A percentile compares a stretch with the other conserved stretches of the same genome.
Conservation (phyloP, 129 eudicot genomes). For the Rutidosis leptorrhynchoides region DNA sequence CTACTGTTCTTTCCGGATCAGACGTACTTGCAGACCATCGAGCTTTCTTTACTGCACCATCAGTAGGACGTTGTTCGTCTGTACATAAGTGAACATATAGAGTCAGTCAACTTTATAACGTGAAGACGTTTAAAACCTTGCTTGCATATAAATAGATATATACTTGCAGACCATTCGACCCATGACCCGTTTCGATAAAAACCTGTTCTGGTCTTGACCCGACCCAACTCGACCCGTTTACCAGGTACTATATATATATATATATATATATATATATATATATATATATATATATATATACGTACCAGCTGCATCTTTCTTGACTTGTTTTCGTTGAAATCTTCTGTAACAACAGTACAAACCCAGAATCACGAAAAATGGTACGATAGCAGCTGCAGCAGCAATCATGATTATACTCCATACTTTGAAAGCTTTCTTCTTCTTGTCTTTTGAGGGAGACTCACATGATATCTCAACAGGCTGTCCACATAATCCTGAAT, state of each 20-base stretch:
- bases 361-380: constrained; percentile 33
- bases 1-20: constrained; percentile 43
- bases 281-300: background rate
- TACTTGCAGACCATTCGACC: no score
- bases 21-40: constrained; percentile 49
- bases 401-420: constrained; percentile 58
- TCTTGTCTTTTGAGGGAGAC: constrained; percentile 25
- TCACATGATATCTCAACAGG: constrained; percentile 45
- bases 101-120: background rate
- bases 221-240: no score
- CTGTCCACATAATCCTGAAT: constrained; percentile 51
- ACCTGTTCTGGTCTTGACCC: no score
- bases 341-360: constrained; percentile 40
- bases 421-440: constrained; percentile 28
- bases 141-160: background rate
- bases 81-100: background rate
- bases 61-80: constrained; percentile 25
- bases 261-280: no score
- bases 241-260: no score
- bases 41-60: constrained; percentile 25
- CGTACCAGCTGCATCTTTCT: constrained; percentile 31
- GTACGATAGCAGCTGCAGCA: constrained; percentile 44
- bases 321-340: constrained; percentile 18
- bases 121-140: background rate
- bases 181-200: no score